A percentile compares a stretch with the other conserved stretches of the same genome.
Conservation (phyloP, 1,139 yeast species). For the Saccharomycopsis crataegensis region DNA sequence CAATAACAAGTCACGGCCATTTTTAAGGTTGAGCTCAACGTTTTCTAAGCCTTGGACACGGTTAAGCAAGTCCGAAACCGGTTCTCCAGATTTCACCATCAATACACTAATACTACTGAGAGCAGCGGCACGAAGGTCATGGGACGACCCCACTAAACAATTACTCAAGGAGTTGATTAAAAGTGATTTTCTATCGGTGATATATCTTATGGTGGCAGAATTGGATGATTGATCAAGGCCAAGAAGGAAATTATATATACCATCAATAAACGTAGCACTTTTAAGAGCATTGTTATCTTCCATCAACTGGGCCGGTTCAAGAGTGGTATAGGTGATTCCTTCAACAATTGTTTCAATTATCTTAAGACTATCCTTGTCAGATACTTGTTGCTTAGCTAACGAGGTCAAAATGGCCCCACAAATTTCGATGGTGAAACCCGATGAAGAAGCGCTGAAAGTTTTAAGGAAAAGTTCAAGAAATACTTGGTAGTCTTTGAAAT, state of each 20-base stretch:
- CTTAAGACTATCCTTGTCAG: not conserved
- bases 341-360: not conserved
- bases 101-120: slow-evolving; percentile 35
- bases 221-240: not conserved
- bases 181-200: no score
- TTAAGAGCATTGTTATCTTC: slow-evolving; percentile 4
- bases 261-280: slow-evolving; percentile 5
- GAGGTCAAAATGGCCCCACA: slow-evolving; percentile 25
- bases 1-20: slow-evolving; percentile 67
- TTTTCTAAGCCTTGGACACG: slow-evolving; percentile 58
- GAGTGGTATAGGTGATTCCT: slow-evolving; percentile 13
- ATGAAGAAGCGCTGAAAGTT: slow-evolving; percentile 10
- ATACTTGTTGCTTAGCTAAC: slow-evolving; percentile 22
- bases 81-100: slow-evolving; percentile 26
- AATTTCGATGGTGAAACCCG: slow-evolving; percentile 24
- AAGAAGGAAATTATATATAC: slow-evolving; percentile 13
- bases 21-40: slow-evolving; percentile 59
- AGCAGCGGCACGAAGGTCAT: slow-evolving; percentile 40
- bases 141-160: slow-evolving; percentile 38
- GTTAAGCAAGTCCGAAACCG: slow-evolving; percentile 31
- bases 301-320: slow-evolving; percentile 18
- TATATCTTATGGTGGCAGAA: not conserved
- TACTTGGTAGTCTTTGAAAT: slow-evolving; percentile 19
- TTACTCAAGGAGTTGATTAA: not conserved
- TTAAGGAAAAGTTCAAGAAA: slow-evolving; percentile 21